phyloP scores from a whole-genome alignment of 106 monocot genomes.

The Xerophyta viscosa region DNA sequence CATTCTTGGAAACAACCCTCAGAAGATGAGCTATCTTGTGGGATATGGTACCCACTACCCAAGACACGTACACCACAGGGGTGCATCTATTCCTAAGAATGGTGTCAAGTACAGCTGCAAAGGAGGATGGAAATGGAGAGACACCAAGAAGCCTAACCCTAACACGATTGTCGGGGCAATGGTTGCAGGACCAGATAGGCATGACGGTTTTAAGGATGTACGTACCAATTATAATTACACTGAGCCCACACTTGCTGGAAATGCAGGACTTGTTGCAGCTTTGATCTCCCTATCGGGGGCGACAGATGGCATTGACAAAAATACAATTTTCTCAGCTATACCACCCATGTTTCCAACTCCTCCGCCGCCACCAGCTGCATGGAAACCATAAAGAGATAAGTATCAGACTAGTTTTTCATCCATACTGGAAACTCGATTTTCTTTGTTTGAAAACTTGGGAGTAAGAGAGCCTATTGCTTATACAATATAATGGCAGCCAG shows the following conservation, averaged over 20 bases:
- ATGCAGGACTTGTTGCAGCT: slow-evolving; percentile 71
- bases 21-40: slow-evolving; percentile 80
- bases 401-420: too few species aligned
- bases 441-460: too few species aligned
- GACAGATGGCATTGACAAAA: slow-evolving; percentile 47
- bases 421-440: too few species aligned
- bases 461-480: too few species aligned
- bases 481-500: too few species aligned
- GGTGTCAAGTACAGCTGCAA: slow-evolving; percentile 54
- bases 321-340: slow-evolving; percentile 55
- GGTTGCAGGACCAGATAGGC: slow-evolving; percentile 61
- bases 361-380: slow-evolving; percentile 60
- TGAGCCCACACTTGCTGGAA: slow-evolving; percentile 71
- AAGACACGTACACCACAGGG: slow-evolving; percentile 63
- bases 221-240: slow-evolving; percentile 32
- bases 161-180: slow-evolving; percentile 63
- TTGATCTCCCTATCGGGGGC: slow-evolving; percentile 40
- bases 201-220: slow-evolving; percentile 43
- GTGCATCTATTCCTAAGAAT: slow-evolving; percentile 59
- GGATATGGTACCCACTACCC: slow-evolving; percentile 69
- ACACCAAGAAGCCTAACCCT: slow-evolving; percentile 37
- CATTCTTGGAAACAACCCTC: slow-evolving; percentile 63
- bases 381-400: too few species aligned
- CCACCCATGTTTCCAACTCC: slow-evolving; percentile 37
- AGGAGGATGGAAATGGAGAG: slow-evolving; percentile 63